Base-by-base conservation (phyloP, 1,284 basidiomycete species). In the Filobasidium uniguttulatum region DNA sequence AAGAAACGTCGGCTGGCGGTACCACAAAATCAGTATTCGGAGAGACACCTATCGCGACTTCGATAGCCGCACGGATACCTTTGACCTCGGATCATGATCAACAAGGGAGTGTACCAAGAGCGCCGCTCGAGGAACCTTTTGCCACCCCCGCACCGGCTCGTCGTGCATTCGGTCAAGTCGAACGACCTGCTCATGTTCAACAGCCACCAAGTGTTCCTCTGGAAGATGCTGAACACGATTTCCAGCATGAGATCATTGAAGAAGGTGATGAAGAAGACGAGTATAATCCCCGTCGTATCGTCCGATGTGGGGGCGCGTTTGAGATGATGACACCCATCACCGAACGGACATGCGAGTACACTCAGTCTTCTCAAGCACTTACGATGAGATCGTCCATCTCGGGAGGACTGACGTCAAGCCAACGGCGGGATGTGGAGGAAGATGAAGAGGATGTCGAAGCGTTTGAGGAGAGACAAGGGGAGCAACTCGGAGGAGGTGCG, bases 261-360 rank as follows among this genome's bases (percentile, higher is more conserved):
- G n/a, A n/a, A n/a, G n/a, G n/a, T 38, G 35, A 30, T 19, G 41
- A 47, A 22, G 53, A 59, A 20, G 55, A 57, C 15, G 59, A 60
- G 31, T 58, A 59, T 34, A 53, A 59, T 9, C 56, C 56, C 51
- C 9, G 57, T 57, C 23, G 60, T 59, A 57, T 58, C 6, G 45
- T 48, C 15, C 58, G 56, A 15, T 71, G 50, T 81, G 83, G 82
- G 22, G 74, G 73, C 52, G 59, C 38, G 57, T 83, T 87, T 68
- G 81, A 85, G 59, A 79, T 86, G 49, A 87, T 96, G 85, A 94
- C 90, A 9, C 90, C 90, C 1, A 93, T 96, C 62, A 86, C 85
- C 3, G 91, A 96, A 68, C 75, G 89, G 34, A 94, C 90, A 5
- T 79, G 78, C 60, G 91, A 96, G 64, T 89, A 77, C 62, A 85